Percentiles rank a stretch among this genome's conserved stretches.
These are phyloP conservation scores for Vanderwaltozyma yarrowii DNA, from an alignment of 805 yeast species.

Conservation along the genomic window DNA sequence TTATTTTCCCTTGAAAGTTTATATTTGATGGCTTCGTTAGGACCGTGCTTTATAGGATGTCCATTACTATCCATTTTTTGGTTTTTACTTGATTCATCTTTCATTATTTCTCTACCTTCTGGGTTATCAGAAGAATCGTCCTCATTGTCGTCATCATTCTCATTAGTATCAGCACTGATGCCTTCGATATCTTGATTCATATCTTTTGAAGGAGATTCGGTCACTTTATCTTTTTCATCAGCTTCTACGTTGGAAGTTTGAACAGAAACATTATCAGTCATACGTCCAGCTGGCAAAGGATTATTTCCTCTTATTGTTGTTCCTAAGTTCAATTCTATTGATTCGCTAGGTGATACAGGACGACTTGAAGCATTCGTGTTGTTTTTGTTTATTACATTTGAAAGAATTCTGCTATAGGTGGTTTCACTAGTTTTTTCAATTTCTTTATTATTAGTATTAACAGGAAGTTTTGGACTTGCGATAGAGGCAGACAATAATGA, in stretches of 20 bases:
- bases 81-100: neutral
- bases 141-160: neutral
- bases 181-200: too few species aligned
- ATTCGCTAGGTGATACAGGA: too few species aligned
- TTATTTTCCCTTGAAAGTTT: conserved; percentile 30
- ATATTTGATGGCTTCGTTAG: conserved; percentile 19
- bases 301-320: too few species aligned
- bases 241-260: too few species aligned
- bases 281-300: too few species aligned
- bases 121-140: neutral
- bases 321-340: too few species aligned
- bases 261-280: too few species aligned
- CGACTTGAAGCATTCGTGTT: too few species aligned
- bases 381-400: too few species aligned
- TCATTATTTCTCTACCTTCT: neutral
- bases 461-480: conserved; percentile 13
- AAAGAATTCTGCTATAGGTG: neutral
- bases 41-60: neutral
- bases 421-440: neutral
- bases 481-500: conserved; percentile 21
- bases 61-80: neutral
- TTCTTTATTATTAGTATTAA: neutral
- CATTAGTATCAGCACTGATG: too few species aligned
- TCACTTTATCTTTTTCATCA: too few species aligned
- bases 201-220: too few species aligned